Evolutionary conservation across 2,329 filamentous ascomycete genomes (phyloP).

Genomic region (Claviceps quebecensis): DNA sequence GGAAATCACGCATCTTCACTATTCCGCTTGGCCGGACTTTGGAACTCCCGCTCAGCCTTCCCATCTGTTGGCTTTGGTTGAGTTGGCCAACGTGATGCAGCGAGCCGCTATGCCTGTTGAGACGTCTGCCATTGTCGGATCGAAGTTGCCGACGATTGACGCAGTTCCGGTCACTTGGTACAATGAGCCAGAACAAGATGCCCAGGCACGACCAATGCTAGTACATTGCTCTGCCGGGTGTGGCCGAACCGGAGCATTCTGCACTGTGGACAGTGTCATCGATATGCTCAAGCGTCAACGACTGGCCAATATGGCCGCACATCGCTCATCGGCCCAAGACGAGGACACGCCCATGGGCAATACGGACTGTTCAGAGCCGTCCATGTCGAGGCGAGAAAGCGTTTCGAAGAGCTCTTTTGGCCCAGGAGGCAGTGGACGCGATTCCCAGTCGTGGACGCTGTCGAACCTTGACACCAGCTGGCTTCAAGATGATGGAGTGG

Average conservation of each 20-base stretch:
- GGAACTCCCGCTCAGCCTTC: conserved; percentile 79
- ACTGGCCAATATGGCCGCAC: conserved; percentile 18
- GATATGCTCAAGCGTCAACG: conserved; percentile 91
- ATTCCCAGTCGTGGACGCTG: conserved; percentile 2
- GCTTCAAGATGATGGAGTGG: conserved; percentile 55
- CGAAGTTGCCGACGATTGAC: conserved; percentile 16
- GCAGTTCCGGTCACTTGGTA: conserved; percentile 29
- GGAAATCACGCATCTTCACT: conserved; percentile 89
- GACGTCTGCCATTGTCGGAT: conserved; percentile 22
- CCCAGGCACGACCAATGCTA: conserved; percentile 53
- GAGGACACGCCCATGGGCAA: conserved; percentile 34
- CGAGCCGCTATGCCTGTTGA: conserved; percentile 38
- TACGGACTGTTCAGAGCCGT: conserved; percentile 16
- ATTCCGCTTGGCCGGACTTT: conserved; percentile 94
- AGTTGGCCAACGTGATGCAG: conserved; percentile 67
- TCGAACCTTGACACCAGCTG: conserved; percentile 39
- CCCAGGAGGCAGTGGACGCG: conserved; percentile 7
- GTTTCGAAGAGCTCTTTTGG: conserved; percentile 9
- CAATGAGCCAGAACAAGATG: conserved; percentile 45
- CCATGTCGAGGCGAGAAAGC: conserved; percentile 12
- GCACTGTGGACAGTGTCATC: conserved; percentile 88
- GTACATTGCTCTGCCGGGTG: conserved; percentile 96
- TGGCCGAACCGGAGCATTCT: conserved; percentile 90
- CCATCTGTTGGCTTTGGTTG: conserved; percentile 78
- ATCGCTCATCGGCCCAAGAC: conserved; percentile 17